phyloP scores from a whole-genome alignment of 129 eudicot genomes.

The Ambrosia artemisiifolia region DNA sequence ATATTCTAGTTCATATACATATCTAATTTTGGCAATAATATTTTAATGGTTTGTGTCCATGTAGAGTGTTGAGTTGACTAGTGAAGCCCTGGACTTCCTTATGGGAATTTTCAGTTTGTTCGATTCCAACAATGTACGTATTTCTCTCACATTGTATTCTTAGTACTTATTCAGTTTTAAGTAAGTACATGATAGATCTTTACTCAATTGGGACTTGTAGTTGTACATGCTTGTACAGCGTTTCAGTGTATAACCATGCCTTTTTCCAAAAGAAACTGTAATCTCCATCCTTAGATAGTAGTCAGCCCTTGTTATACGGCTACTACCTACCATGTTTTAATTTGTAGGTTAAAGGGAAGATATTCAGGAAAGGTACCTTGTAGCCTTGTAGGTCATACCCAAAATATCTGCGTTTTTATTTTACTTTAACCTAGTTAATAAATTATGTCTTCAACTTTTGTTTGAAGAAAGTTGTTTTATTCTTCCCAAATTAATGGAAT shows the following conservation, averaged over 20 bases:
- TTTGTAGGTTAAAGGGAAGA: not conserved
- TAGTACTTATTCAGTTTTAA: not conserved
- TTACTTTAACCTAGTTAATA: not conserved
- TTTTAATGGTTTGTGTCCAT: conserved; percentile 22
- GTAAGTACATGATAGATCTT: conserved; percentile 8
- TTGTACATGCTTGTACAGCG: not conserved
- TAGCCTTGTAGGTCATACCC: not conserved
- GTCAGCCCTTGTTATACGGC: not conserved
- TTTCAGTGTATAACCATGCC: not conserved
- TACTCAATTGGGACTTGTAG: conserved; percentile 5
- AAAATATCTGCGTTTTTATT: not conserved
- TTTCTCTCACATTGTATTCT: conserved; percentile 16
- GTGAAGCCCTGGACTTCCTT: conserved; percentile 80
- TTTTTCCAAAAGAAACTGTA: not conserved
- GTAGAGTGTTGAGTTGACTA: conserved; percentile 89
- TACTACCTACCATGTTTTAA: not conserved
- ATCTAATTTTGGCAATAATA: conserved; percentile 2
- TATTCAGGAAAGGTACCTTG: not conserved
- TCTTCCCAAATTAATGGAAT: not conserved
- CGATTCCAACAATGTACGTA: conserved; percentile 71
- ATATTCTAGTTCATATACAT: not conserved
- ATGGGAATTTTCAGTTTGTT: conserved; percentile 78
- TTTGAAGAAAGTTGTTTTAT: not conserved
- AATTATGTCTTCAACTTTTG: not conserved
- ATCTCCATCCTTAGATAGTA: not conserved